phyloP scores from a whole-genome alignment of 148 eudicot species.

The Heliamphora exappendiculata region DNA sequence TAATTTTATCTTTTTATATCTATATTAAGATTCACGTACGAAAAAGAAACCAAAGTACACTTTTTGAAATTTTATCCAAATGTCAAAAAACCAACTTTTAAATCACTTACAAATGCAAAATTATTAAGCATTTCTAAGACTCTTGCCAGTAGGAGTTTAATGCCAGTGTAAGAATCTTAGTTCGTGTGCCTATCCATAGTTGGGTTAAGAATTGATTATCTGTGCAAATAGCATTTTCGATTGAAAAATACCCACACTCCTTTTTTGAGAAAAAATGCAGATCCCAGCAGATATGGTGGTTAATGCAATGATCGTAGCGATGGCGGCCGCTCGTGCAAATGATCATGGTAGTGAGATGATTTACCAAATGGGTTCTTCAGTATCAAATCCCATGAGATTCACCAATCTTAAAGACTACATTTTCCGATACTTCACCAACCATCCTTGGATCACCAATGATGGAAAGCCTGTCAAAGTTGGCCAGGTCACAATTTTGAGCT shows the following conservation, averaged over 20 bases:
- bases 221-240: no score
- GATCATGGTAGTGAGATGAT: background rate
- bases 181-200: no score
- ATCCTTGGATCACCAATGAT: conserved; percentile 49
- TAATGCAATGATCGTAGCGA: conserved; percentile 58
- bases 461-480: conserved; percentile 51
- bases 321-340: conserved; percentile 52
- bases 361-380: conserved; percentile 52
- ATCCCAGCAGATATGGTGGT: conserved; percentile 76
- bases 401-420: conserved; percentile 18
- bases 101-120: no score
- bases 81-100: no score
- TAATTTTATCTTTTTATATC: no score
- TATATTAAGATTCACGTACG: no score
- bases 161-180: no score
- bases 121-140: no score
- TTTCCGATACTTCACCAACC: conserved; percentile 31
- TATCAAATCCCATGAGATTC: conserved; percentile 30
- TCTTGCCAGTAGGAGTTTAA: no score
- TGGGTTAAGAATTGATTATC: no score
- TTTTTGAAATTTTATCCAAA: no score
- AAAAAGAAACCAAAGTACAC: no score
- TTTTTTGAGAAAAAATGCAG: conserved; percentile 21
- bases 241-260: background rate
- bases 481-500: conserved; percentile 26